A percentile compares a stretch with the other conserved stretches of the same genome.
Conservation (phyloP, 495 filamentous ascomycete species). For the Xanthoparmelia taractica region DNA sequence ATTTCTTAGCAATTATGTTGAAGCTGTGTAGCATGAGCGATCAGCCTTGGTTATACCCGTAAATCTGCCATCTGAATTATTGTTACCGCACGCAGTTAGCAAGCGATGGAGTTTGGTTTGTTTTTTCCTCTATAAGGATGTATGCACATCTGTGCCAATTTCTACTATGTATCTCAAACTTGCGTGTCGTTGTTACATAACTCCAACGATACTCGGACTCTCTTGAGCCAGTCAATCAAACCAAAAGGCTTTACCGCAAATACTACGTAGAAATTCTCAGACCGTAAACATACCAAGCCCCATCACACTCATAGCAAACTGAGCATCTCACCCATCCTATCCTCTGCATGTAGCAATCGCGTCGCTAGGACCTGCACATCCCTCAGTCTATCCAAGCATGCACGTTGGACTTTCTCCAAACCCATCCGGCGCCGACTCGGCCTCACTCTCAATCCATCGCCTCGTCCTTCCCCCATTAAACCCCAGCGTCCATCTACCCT, state of each 20-base stretch:
- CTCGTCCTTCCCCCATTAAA: not conserved
- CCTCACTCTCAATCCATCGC: not conserved
- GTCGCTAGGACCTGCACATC: not conserved
- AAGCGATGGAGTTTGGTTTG: slow-evolving; percentile 18
- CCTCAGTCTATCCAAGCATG: not conserved
- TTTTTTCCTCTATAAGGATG: not conserved
- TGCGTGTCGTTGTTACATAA: not conserved
- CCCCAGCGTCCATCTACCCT: no score
- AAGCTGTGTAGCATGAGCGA: slow-evolving; percentile 13
- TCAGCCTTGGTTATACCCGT: slow-evolving; percentile 8
- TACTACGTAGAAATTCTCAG: not conserved
- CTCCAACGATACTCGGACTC: not conserved
- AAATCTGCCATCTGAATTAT: not conserved
- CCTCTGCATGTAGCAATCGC: not conserved
- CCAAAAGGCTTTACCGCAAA: not conserved
- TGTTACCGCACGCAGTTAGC: slow-evolving; percentile 6
- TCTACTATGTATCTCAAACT: not conserved
- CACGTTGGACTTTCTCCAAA: not conserved
- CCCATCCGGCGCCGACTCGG: not conserved
- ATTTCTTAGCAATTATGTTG: slow-evolving; percentile 26
- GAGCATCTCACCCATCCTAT: not conserved
- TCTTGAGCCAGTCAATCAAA: not conserved
- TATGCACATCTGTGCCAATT: not conserved
- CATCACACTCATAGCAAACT: not conserved
- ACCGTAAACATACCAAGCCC: not conserved